Base-by-base conservation (phyloP, 2,329 filamentous ascomycete genomes). In the Colletotrichum sp. region DNA sequence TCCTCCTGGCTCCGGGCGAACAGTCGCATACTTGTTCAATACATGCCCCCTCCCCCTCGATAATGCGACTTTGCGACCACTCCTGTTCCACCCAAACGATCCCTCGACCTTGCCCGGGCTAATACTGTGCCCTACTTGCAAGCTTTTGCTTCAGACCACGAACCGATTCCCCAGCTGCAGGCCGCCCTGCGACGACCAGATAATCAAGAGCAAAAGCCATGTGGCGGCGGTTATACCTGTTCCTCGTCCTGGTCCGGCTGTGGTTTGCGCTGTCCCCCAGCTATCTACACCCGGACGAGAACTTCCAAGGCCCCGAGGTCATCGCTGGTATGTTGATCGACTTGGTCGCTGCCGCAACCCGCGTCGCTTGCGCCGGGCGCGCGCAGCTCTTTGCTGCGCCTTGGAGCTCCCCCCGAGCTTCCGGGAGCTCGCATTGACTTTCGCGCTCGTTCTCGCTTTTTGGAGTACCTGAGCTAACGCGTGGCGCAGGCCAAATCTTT, bases 201-300 rank as follows among this genome's bases (percentile, higher is more conserved):
- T 65, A 69, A 74, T 65, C 34, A 26, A 66, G 24, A 74, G 15
- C 49, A 49, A 28, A 62, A 78, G 88, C 80, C 80, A 98, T 98
- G 96, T 98, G 95, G 96, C 93, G 96, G 89, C 93, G 96, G 85
- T 92, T 93, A 78, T 98, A 98, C 86, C 89, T 99, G 78, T 87
- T 98, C 72, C 90, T 99, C 81, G 90, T 98, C 81, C 88, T 97
- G 80, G 92, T 98, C 81, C 94, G 97, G 85, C 90, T 99, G 82
- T 99, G 96, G 91, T 96, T 99, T 84, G 96, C 97, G 77, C 88
- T 99, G 79, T 96, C 94, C 78, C 95, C 97, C 75, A 99, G 96
- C 89, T 99, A 99, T 85, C 92, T 99, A 63, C 97, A 99, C 85
- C 97, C 97, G 7, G 97, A 99, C 87, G 97, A 99, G 90, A 97